Base-by-base conservation (phyloP, 805 yeast species). In the Ogataea naganishii region DNA sequence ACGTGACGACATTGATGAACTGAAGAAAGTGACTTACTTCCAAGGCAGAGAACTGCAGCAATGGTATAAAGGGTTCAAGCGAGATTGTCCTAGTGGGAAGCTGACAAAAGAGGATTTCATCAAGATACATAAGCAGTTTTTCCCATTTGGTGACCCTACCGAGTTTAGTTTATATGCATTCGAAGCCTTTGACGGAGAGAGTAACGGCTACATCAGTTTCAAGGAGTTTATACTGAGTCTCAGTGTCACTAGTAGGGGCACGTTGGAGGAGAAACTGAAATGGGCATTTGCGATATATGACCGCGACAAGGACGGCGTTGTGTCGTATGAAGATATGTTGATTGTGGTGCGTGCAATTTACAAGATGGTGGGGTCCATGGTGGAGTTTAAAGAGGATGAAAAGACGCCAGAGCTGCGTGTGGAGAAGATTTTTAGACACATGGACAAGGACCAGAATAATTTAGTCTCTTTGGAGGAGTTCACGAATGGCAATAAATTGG, bases 121-220 rank as follows among this genome's bases (percentile, higher is more conserved):
- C 41, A 84, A 83, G 54, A 88, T 92, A 13, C 94, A 88, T 61
- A 84, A 84, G 52, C 97, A 92, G 49, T 92, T 89, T 55, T 92
- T 92, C 65, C 99, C 99, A 13, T 92, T 92, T 62, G 99, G 99
- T 0, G 95, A 89, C 47, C 96, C 98, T 1, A 72, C 81, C 4
- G 89, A 85, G 35, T 92, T 85, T 58, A 84, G 96, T 33, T 82
- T 75, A 34, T 81, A 79, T 43, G 79, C 94, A 11, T 92, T 92
- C 58, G 75, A 78, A 31, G 94, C 85, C 3, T 88, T 92, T 55
- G 97, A 92, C 53, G 69, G 72, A 24, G 92, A 85, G 49, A 66
- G 72, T 44, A 71, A 73, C 35, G 95, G 94, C 14, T 69, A 73
- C 24, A 81, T 92, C 24, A 95, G 85, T 49, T 92, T 92, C 60